Conservation (phyloP, 306 rosid species). For the Quercus bicolor region DNA sequence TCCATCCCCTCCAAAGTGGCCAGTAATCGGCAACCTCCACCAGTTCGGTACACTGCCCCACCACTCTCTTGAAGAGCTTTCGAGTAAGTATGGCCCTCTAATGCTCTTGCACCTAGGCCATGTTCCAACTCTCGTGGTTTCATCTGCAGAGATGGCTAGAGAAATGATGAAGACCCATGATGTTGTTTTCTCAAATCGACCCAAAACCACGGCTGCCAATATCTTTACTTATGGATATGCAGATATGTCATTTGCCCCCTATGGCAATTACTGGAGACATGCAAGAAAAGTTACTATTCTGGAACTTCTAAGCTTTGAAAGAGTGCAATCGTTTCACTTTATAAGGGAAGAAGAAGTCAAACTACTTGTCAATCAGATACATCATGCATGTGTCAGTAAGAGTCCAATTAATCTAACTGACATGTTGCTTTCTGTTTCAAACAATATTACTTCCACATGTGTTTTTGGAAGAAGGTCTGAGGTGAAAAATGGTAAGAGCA, state of each 20-base stretch:
- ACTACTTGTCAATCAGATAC: background rate
- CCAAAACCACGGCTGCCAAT: slow-evolving; percentile 4
- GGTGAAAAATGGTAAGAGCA: background rate
- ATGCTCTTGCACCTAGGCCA: background rate
- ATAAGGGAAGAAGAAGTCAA: slow-evolving; percentile 16
- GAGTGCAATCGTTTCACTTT: background rate
- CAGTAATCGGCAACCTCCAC: background rate
- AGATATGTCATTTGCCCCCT: background rate
- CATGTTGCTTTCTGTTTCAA: background rate
- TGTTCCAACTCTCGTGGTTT: slow-evolving; percentile 13
- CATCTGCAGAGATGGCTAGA: slow-evolving; percentile 23
- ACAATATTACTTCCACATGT: background rate
- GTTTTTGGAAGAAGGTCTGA: slow-evolving; percentile 5
- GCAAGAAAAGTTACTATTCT: slow-evolving; percentile 1
- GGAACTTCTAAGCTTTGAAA: slow-evolving; percentile 1
- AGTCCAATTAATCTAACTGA: background rate
- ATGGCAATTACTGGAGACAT: slow-evolving; percentile 23
- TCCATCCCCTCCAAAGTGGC: background rate
- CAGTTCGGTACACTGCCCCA: background rate
- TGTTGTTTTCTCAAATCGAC: slow-evolving; percentile 9
- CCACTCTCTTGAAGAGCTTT: slow-evolving; percentile 4
- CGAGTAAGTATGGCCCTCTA: background rate
- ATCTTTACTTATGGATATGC: slow-evolving; percentile 13
- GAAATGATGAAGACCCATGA: slow-evolving; percentile 30
- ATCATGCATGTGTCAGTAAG: background rate